These are phyloP conservation scores for Xylaria sp. DNA, from an alignment of 2,329 filamentous ascomycete species.

Conservation along the genomic window DNA sequence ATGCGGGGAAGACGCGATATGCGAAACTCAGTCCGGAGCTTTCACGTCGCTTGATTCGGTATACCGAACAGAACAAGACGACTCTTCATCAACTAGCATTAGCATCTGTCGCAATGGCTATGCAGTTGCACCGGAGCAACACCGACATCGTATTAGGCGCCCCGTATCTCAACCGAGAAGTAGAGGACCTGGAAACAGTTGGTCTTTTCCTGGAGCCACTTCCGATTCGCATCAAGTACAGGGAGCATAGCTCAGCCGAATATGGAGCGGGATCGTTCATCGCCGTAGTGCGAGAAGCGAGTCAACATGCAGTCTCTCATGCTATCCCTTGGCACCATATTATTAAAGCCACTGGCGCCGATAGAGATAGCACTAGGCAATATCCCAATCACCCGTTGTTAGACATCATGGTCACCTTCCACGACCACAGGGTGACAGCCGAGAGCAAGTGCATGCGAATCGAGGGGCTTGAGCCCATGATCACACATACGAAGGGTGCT, in stretches of 20 bases:
- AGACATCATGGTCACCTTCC: constrained; percentile 15
- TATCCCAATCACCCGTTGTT: constrained; percentile 12
- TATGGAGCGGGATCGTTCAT: not conserved
- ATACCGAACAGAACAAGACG: no score
- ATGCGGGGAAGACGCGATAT: no score
- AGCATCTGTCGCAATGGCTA: no score
- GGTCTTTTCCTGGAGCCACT: constrained; percentile 6
- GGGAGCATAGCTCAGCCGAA: not conserved
- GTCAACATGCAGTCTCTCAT: not conserved
- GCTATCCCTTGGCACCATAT: constrained; percentile 8
- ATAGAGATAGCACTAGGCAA: not conserved
- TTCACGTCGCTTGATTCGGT: no score
- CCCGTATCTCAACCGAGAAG: no score
- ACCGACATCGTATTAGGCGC: no score
- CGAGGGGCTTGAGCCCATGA: not conserved
- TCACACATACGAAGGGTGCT: not conserved
- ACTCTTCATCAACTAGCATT: no score
- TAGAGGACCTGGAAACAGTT: not conserved
- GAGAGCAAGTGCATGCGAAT: not conserved
- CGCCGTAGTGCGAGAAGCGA: not conserved
- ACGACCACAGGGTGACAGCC: not conserved
- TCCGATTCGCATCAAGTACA: not conserved
- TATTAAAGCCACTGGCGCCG: not conserved
- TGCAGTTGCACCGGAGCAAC: no score
- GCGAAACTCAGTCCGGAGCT: no score